A percentile compares a stretch with the other conserved stretches of the same genome.
Conservation (phyloP, 805 yeast genomes). For the Candida quercuum region DNA sequence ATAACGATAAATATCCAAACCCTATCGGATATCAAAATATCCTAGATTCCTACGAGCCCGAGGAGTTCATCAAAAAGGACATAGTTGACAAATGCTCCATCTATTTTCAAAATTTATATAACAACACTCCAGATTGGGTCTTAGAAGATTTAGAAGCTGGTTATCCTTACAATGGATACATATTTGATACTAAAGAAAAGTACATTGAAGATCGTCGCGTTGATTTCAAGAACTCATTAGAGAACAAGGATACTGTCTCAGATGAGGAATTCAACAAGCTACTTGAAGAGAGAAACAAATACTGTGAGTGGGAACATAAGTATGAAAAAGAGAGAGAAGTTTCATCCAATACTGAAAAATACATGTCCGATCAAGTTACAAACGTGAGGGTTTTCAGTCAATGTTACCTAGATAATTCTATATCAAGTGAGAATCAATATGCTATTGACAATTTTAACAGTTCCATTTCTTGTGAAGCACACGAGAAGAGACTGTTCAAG, state of each 20-base stretch:
- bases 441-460: slow-evolving; percentile 5
- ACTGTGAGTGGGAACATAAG: slow-evolving; percentile 14
- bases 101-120: slow-evolving; percentile 16
- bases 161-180: slow-evolving; percentile 16
- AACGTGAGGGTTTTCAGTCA: slow-evolving; percentile 23
- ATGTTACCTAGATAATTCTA: slow-evolving; percentile 17
- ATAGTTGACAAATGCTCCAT: slow-evolving; percentile 12
- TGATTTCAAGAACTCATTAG: slow-evolving; percentile 12
- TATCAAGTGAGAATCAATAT: slow-evolving; percentile 4
- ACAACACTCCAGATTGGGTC: slow-evolving; percentile 20
- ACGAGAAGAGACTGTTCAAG: slow-evolving; percentile 34
- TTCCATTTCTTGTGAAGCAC: slow-evolving; percentile 13
- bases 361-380: slow-evolving; percentile 19
- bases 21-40: slow-evolving; percentile 16
- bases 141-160: slow-evolving; percentile 16
- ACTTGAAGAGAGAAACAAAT: slow-evolving; percentile 6
- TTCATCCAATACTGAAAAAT: slow-evolving; percentile 18
- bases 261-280: slow-evolving; percentile 10
- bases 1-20: slow-evolving; percentile 18
- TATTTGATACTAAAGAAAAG: slow-evolving; percentile 21
- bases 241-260: slow-evolving; percentile 8
- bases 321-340: slow-evolving; percentile 10
- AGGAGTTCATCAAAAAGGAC: slow-evolving; percentile 10
- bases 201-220: slow-evolving; percentile 13
- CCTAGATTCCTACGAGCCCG: slow-evolving; percentile 10